Evolutionary conservation across 495 filamentous ascomycete genomes (phyloP).

Genomic region (Ramalina peruviana): DNA sequence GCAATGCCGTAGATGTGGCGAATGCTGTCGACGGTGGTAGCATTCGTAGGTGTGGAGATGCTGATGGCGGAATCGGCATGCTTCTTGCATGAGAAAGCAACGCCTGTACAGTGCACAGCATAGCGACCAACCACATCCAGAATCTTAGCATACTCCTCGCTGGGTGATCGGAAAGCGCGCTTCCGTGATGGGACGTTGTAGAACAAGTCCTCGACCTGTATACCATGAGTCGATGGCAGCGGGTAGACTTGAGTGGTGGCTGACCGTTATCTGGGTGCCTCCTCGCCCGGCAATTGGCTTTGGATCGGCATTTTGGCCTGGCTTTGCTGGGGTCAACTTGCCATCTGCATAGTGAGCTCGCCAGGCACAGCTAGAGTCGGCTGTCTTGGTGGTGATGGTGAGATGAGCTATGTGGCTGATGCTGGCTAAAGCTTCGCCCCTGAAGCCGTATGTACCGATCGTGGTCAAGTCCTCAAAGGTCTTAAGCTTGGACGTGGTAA

Average conservation of each 20-base stretch:
- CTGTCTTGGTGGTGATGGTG: slow-evolving; percentile 85
- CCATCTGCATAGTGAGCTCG: slow-evolving; percentile 76
- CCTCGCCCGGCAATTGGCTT: slow-evolving; percentile 82
- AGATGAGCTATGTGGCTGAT: slow-evolving; percentile 98
- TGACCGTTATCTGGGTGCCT: slow-evolving; percentile 87
- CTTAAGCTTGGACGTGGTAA: slow-evolving; percentile 93
- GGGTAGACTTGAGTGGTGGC: slow-evolving; percentile 6
- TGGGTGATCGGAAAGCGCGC: slow-evolving; percentile 77
- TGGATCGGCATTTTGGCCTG: slow-evolving; percentile 79
- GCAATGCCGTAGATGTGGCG: slow-evolving; percentile 76
- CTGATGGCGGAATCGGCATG: slow-evolving; percentile 74
- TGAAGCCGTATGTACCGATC: slow-evolving; percentile 93
- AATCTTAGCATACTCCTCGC: slow-evolving; percentile 97
- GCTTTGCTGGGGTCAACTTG: slow-evolving; percentile 71
- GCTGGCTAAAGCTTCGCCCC: slow-evolving; percentile 91
- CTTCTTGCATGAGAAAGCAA: slow-evolving; percentile 94
- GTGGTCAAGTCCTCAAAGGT: slow-evolving; percentile 85
- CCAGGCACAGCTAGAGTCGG: slow-evolving; percentile 81
- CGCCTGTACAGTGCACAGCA: slow-evolving; percentile 82
- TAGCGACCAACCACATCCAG: slow-evolving; percentile 89
- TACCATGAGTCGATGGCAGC: slow-evolving; percentile 2
- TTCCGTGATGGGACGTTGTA: slow-evolving; percentile 88
- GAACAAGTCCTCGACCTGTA: slow-evolving; percentile 83
- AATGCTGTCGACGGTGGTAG: slow-evolving; percentile 67
- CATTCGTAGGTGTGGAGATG: slow-evolving; percentile 59